Conservation (phyloP, 148 eudicot genomes). For the Rhododendron ferrugineum region DNA sequence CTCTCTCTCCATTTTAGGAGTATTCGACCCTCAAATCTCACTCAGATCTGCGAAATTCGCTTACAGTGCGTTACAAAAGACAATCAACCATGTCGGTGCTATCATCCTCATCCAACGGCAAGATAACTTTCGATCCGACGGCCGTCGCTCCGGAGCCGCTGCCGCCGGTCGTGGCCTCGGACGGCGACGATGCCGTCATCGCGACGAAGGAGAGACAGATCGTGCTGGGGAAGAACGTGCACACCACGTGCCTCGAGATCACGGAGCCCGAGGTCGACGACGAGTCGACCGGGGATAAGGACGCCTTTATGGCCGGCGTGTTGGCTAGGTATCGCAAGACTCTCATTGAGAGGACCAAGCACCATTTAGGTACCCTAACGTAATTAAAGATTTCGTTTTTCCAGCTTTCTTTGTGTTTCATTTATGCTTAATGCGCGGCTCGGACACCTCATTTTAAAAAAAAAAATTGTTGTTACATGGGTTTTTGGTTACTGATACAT, state of each 20-base stretch:
- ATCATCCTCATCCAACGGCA: slow-evolving; percentile 7
- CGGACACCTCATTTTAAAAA: too few species aligned
- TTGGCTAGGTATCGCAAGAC: slow-evolving; percentile 16
- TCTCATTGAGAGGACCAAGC: slow-evolving; percentile 14
- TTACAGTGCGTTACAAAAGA: not conserved
- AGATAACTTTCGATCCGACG: slow-evolving; percentile 10
- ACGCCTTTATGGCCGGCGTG: slow-evolving; percentile 22
- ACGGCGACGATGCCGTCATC: not conserved
- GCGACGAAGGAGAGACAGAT: slow-evolving; percentile 2
- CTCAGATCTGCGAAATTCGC: not conserved
- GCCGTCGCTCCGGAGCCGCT: slow-evolving; percentile 8
- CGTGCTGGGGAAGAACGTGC: slow-evolving; percentile 25
- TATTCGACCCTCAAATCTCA: not conserved
- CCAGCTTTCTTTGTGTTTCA: not conserved
- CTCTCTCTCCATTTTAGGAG: not conserved
- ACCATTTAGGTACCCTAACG: slow-evolving; percentile 11
- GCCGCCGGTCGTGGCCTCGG: not conserved
- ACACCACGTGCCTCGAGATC: slow-evolving; percentile 13
- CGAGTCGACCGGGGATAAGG: slow-evolving; percentile 21
- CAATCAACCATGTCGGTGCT: not conserved
- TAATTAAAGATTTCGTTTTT: not conserved
- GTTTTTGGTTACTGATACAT: not conserved
- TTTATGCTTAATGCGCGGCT: not conserved
- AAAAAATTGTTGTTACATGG: too few species aligned
- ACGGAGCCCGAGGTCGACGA: slow-evolving; percentile 24